Base-by-base conservation (phyloP, 208 protist species). In the Tritrichomonas musculus region DNA sequence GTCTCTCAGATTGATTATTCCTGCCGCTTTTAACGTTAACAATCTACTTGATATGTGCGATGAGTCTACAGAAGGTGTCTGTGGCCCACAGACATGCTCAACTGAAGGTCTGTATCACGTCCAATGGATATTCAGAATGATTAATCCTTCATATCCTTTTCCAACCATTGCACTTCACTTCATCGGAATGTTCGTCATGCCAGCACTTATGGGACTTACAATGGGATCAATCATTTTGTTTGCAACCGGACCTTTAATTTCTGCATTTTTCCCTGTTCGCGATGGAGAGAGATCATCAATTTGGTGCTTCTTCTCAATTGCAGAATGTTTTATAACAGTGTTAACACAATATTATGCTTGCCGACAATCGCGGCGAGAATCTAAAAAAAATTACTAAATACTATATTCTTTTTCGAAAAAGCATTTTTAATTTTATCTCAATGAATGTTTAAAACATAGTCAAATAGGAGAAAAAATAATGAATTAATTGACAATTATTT, bases 271-370 rank as follows among this genome's bases (percentile, higher is more conserved):
- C 73, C 30, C 8, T 3, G 20, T 82, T 30, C 0, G 14, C 13
- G 73, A 82, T 50, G 73, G 73, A 47, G 73, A 82, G 20, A 25
- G 73, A 14, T 82, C 73, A 47, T 25, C 73, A 33, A 82, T 82
- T 20, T 82, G 73, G 73, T 82, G 73, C 73, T 82, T 50, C 41
- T 47, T 82, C 41, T 82, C 73, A 49, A 82, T 82, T 30, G 11
- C 17, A 8, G 73, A 82, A 53, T 82, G n/a, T 11, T 82, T 82
- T 36, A 82, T 82, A 33, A 82, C 73, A 82, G 41, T 82, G 3
- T 53, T 50, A 20, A 50, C 73, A 82, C n/a, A 25, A 47, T 82
- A 82, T 25, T 53, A 36, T 36, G 69, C 69, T 75, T 75, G 69
- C 69, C 33, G 33, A 41, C n/a, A n/a, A n/a, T n/a, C n/a, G n/a